These are phyloP conservation scores for Trametes elegans DNA, from an alignment of 768 basidiomycete genomes.

Conservation along the genomic window DNA sequence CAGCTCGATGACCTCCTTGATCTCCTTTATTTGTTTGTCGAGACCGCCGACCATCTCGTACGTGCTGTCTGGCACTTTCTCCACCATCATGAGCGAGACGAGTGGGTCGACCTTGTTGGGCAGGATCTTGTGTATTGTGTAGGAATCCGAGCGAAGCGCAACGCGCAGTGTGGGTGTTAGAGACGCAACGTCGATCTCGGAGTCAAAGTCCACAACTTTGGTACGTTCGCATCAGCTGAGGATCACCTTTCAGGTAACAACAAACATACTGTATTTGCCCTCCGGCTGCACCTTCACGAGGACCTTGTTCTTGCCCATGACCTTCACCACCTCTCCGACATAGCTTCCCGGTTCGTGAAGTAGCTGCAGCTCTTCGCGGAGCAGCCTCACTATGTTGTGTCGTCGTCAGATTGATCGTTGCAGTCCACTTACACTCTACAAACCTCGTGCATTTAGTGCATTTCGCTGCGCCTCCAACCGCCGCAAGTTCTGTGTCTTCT, in stretches of 20 bases:
- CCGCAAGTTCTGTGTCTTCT: constrained; percentile 94
- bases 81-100: constrained; percentile 99
- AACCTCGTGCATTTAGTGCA: constrained; percentile 93
- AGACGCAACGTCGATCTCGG: constrained; percentile 75
- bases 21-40: constrained; percentile 97
- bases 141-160: constrained; percentile 93
- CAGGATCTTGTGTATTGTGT: constrained; percentile 94
- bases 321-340: constrained; percentile 96
- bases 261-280: constrained; percentile 97
- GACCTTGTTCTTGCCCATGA: constrained; percentile 99
- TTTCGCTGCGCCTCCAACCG: constrained; percentile 97
- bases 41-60: constrained; percentile 99
- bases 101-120: constrained; percentile 98
- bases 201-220: constrained; percentile 89
- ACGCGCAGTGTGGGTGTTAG: constrained; percentile 89
- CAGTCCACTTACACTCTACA: constrained; percentile 14
- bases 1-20: constrained; percentile 97
- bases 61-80: constrained; percentile 98
- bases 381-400: constrained; percentile 63
- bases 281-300: constrained; percentile 98
- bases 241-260: too few relatives aligned
- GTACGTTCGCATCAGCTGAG: too few relatives aligned
- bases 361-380: constrained; percentile 89
- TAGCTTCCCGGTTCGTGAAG: constrained; percentile 96
- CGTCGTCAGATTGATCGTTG: neutral